Conservation (phyloP, 1,284 basidiomycete species). For the Naganishia liquefaciens region DNA sequence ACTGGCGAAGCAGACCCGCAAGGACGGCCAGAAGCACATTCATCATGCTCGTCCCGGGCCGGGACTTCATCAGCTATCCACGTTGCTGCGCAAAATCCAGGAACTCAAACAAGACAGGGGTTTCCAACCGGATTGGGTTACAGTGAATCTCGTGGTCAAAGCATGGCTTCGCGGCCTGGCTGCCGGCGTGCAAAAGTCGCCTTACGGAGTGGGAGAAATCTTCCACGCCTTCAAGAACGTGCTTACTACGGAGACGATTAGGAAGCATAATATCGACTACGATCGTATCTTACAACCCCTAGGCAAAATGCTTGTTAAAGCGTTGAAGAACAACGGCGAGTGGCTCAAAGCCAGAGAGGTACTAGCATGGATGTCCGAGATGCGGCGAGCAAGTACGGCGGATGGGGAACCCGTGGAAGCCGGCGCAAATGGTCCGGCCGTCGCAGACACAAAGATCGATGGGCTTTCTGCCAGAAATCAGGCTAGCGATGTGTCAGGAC, state of each 20-base stretch:
- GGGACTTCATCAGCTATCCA: slow-evolving; percentile 37
- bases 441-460: background rate
- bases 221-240: slow-evolving; percentile 32
- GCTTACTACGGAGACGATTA: slow-evolving; percentile 27
- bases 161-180: slow-evolving; percentile 43
- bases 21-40: slow-evolving; percentile 13
- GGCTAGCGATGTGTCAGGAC: background rate
- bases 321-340: slow-evolving; percentile 40
- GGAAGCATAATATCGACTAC: slow-evolving; percentile 34
- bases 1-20: slow-evolving; percentile 16
- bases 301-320: slow-evolving; percentile 37
- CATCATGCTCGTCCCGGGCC: slow-evolving; percentile 15
- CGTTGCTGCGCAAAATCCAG: slow-evolving; percentile 40
- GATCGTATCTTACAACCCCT: slow-evolving; percentile 43
- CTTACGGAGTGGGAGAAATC: slow-evolving; percentile 30
- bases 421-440: too few relatives aligned
- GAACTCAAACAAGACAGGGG: slow-evolving; percentile 38
- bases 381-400: slow-evolving; percentile 2
- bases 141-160: slow-evolving; percentile 46
- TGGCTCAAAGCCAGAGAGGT: slow-evolving; percentile 26
- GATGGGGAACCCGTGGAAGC: background rate
- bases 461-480: background rate
- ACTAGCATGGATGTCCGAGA: slow-evolving; percentile 21
- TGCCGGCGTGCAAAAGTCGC: slow-evolving; percentile 4
- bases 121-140: slow-evolving; percentile 48